Conservation (phyloP, 129 eudicot species). For the Flaveria brownii region DNA sequence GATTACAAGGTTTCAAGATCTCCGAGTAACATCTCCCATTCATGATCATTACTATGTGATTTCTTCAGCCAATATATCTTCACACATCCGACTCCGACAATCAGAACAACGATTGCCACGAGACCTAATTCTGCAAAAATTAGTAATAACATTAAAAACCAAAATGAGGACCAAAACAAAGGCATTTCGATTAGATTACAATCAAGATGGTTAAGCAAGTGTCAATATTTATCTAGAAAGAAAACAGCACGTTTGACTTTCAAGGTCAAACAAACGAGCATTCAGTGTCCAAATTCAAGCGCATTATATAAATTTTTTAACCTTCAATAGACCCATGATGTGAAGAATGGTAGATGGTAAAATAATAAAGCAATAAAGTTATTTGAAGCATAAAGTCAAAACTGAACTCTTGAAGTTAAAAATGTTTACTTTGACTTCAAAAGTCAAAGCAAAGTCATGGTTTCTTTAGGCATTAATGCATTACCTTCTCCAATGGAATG, state of each 20-base stretch:
- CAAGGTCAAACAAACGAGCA: not conserved
- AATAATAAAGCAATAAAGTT: not conserved
- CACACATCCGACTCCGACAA: constrained; percentile 25
- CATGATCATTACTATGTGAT: constrained; percentile 26
- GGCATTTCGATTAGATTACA: not conserved
- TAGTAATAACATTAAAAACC: not conserved
- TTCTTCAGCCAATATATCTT: constrained; percentile 33
- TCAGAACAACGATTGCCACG: constrained; percentile 26
- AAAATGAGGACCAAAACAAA: not conserved
- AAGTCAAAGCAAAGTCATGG: constrained; percentile 12
- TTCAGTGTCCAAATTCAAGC: not conserved
- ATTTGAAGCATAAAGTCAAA: not conserved
- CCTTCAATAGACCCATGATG: not conserved
- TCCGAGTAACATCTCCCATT: constrained; percentile 34
- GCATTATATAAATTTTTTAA: not conserved
- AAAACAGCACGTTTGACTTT: constrained; percentile 12
- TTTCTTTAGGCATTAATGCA: constrained; percentile 21
- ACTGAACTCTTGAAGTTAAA: not conserved
- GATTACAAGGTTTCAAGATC: constrained; percentile 40
- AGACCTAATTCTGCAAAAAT: constrained; percentile 37
- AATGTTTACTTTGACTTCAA: constrained; percentile 20
- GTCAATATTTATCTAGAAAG: not conserved
- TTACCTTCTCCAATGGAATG: constrained; percentile 41
- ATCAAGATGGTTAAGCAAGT: not conserved
- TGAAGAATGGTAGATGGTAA: not conserved